Conservation (phyloP, 768 basidiomycete species). For the Paxillus rubicundulus region DNA sequence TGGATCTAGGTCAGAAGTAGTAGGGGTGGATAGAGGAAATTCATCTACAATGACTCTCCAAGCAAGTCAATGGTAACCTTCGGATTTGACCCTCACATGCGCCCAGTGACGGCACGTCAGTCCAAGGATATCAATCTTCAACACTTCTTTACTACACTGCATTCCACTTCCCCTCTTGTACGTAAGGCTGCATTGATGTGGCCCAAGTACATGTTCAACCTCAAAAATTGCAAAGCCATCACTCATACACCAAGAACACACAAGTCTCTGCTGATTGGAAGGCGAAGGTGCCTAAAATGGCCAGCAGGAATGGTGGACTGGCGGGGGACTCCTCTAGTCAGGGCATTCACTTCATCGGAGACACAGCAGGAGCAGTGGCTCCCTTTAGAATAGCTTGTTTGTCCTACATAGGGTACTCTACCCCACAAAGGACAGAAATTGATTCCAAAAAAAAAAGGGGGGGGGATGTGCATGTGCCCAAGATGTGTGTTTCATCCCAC, state of each 20-base stretch:
- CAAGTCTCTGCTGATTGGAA: background rate
- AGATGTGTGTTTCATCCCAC: no score
- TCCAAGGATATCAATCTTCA: background rate
- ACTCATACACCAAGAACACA: background rate
- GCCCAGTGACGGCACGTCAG: background rate
- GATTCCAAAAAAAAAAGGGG: constrained; percentile 2
- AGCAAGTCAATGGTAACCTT: background rate
- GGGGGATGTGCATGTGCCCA: no score
- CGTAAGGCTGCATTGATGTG: background rate
- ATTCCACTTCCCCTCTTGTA: background rate
- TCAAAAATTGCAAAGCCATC: background rate
- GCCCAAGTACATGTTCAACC: background rate
- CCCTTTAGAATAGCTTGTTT: constrained; percentile 1
- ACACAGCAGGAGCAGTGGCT: background rate
- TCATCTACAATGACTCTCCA: background rate
- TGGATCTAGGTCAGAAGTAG: background rate
- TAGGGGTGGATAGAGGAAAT: background rate
- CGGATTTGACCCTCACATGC: background rate
- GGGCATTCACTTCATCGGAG: constrained; percentile 1
- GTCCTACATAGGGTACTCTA: constrained; percentile 4
- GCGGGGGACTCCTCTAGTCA: background rate
- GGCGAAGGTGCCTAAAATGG: background rate
- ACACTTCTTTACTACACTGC: background rate
- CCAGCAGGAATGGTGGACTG: no score
- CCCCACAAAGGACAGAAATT: constrained; percentile 2